Base-by-base conservation (phyloP, 257 asterid species). In the Scutellaria galericulata region DNA sequence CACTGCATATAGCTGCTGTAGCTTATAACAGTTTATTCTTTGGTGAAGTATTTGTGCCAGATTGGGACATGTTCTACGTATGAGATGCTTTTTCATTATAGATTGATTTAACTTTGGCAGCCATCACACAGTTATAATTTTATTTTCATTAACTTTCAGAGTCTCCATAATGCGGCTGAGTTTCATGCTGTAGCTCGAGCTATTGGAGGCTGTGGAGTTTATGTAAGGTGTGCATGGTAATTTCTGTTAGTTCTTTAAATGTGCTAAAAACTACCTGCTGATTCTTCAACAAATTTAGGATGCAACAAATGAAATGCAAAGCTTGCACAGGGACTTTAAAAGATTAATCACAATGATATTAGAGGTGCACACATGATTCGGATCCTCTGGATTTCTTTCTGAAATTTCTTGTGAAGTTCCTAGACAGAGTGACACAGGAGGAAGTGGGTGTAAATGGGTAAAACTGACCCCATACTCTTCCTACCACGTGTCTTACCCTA, bases 11-110 rank as follows among this genome's bases (percentile, higher is more conserved):
- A 57, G 88, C 92, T 66, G 80, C 89, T n/a, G 86, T 84, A 11
- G 88, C 92, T 75, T 87, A 77, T 72, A 84, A 87, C 83, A 83
- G 88, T 76, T 77, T 84, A 54, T 83, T 87, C 79, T 83, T 87
- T 18, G 89, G 89, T 42, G 89, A 87, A 78, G 70, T 87, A 37
- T 76, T 83, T 7, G 80, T 81, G 61, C 92, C 92, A 14, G 92
- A 87, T 77, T 87, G 92, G 92, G 92, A 87, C 80, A 83, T 87
- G 89, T 87, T 84, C 81, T 81, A 87, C 37, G 91, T 83, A 83
- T 2, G 85, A 63, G 48, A 63, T 37, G 58, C 74, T 64, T 68
- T 72, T 60, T 37, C 18, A 7, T 13, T 11, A 57, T 65, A 20
- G 20, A 4, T 9, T 52, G 13, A 5, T 67, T 37, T 61, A 66